Evolutionary conservation across 2,329 filamentous ascomycete genomes (phyloP).

Genomic region (Penicillium sp.): DNA sequence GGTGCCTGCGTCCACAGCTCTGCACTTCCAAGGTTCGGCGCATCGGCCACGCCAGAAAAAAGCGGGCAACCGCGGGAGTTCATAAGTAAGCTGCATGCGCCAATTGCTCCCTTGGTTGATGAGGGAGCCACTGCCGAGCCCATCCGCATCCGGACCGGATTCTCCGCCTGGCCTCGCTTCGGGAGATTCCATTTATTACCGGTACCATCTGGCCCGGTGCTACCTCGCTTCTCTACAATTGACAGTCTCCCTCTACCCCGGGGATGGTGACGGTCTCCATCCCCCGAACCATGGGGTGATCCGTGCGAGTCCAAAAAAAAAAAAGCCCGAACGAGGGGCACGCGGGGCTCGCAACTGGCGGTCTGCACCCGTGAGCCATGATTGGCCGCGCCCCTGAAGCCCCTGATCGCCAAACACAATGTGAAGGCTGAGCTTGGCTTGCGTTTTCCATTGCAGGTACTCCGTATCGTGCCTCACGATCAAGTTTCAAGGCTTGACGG

Average conservation of each 20-base stretch:
- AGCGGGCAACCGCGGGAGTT: neutral
- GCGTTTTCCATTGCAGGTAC: no score
- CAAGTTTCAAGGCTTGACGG: no score
- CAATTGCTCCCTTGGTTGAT: neutral
- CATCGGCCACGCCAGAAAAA: neutral
- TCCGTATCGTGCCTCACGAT: no score
- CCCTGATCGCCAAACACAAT: neutral
- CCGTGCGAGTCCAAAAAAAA: conserved; percentile 6
- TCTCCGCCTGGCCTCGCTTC: neutral
- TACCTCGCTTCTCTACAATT: no score
- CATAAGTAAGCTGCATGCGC: neutral
- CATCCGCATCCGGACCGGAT: neutral
- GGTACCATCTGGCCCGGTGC: no score
- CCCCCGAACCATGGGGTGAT: conserved; percentile 6
- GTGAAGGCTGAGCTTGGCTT: no score
- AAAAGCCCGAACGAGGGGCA: neutral
- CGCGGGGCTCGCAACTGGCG: conserved; percentile 6
- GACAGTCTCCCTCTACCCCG: neutral
- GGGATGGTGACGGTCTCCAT: neutral
- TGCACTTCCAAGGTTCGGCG: neutral
- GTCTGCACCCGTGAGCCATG: conserved; percentile 2
- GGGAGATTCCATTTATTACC: neutral
- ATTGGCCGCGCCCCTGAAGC: neutral
- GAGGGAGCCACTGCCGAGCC: neutral
- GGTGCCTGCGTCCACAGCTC: neutral